A percentile compares a stretch with the other conserved stretches of the same genome.
Conservation (phyloP, 345 rosid species). For the Hirschfeldia incana region DNA sequence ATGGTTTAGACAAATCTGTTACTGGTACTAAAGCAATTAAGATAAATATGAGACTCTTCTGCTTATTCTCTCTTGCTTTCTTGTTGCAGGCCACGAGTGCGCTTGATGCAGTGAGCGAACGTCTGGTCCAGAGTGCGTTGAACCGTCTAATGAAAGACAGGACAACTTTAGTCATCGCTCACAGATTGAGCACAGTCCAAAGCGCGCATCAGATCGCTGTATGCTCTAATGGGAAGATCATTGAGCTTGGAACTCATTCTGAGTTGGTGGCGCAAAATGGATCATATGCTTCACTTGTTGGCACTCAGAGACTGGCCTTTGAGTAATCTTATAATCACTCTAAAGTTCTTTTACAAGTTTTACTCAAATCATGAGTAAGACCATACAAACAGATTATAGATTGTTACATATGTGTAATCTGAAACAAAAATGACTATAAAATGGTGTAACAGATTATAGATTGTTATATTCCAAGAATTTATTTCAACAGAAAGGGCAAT, state of each 20-base stretch:
- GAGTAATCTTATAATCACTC: constrained; percentile 43
- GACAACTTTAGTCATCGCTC: constrained; percentile 88
- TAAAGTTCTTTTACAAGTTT: not conserved
- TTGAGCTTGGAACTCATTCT: constrained; percentile 81
- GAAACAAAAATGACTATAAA: not conserved
- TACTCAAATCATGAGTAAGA: not conserved
- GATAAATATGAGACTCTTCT: not conserved
- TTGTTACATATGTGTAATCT: not conserved
- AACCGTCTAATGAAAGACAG: constrained; percentile 82
- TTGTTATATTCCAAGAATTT: not conserved
- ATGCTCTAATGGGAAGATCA: constrained; percentile 68
- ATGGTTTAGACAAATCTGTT: not conserved
- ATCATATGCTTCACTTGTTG: constrained; percentile 80
- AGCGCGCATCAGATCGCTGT: constrained; percentile 86
- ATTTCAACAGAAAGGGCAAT: not conserved
- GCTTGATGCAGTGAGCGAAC: constrained; percentile 87
- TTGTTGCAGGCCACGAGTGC: constrained; percentile 85
- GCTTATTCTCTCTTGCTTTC: not conserved
- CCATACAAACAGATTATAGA: not conserved
- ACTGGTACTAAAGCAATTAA: not conserved
- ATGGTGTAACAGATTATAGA: not conserved
- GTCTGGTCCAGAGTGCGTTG: constrained; percentile 82
- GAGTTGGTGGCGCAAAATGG: constrained; percentile 72
- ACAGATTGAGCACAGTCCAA: constrained; percentile 91
- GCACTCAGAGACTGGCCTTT: constrained; percentile 88